A percentile compares a stretch with the other conserved stretches of the same genome.
Conservation (phyloP, 768 basidiomycete species). For the Cystobasidium ongulense region DNA sequence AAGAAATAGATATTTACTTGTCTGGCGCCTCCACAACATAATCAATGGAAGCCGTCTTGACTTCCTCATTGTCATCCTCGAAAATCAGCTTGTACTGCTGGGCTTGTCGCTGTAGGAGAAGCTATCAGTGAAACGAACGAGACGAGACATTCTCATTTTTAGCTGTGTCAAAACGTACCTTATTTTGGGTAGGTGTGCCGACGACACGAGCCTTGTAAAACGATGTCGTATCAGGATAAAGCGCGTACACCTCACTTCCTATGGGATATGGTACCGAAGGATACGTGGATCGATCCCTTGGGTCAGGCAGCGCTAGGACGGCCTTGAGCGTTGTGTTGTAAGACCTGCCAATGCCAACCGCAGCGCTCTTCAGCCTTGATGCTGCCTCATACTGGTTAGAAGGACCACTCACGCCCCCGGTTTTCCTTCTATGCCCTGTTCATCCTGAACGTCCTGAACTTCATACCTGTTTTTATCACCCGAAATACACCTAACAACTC, state of each 20-base stretch:
- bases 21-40: slow-evolving; percentile 16
- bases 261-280: slow-evolving; percentile 44
- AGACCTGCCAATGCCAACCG: slow-evolving; percentile 34
- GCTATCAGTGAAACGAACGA: neutral
- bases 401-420: neutral
- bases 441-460: slow-evolving; percentile 47
- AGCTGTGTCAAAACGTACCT: slow-evolving; percentile 26
- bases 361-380: neutral
- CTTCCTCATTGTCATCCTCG: slow-evolving; percentile 37
- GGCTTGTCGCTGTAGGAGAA: neutral
- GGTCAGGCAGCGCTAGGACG: slow-evolving; percentile 48
- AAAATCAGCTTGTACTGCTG: slow-evolving; percentile 38
- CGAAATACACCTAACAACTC: slow-evolving; percentile 43
- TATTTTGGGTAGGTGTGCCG: slow-evolving; percentile 27
- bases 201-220: slow-evolving; percentile 48
- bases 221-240: slow-evolving; percentile 49
- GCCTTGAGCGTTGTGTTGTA: slow-evolving; percentile 47
- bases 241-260: slow-evolving; percentile 44
- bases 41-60: neutral
- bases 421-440: slow-evolving; percentile 32
- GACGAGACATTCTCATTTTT: neutral
- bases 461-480: slow-evolving; percentile 47
- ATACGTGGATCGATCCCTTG: slow-evolving; percentile 42
- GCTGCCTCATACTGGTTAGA: neutral
- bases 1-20: neutral